phyloP scores from a whole-genome alignment of 2,329 filamentous ascomycete genomes.

The Ambrosiella xylebori region DNA sequence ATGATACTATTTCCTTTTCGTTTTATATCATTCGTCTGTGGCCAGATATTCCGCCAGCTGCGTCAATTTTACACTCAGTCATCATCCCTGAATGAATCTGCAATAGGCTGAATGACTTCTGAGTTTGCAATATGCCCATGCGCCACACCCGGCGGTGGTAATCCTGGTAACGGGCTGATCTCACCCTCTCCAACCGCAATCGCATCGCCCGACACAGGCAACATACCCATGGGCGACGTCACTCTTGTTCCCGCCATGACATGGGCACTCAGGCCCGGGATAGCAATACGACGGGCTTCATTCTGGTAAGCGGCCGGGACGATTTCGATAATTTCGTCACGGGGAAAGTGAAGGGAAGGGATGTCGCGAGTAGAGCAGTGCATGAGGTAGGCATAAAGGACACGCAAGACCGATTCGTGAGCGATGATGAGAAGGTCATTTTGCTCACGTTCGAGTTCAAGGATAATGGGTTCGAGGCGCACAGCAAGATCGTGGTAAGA shows the following conservation, averaged over 20 bases:
- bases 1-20: neutral
- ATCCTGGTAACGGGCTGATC: neutral
- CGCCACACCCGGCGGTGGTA: neutral
- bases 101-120: conserved; percentile 7
- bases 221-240: conserved; percentile 8
- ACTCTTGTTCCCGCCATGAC: conserved; percentile 42
- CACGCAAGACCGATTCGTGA: conserved; percentile 91
- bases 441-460: conserved; percentile 90
- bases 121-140: conserved; percentile 3
- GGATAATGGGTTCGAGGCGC: conserved; percentile 88
- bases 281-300: conserved; percentile 76
- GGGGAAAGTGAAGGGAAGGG: conserved; percentile 78
- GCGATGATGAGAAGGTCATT: conserved; percentile 97
- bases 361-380: conserved; percentile 93
- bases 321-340: conserved; percentile 96
- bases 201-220: conserved; percentile 1
- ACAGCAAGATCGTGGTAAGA: conserved; percentile 98
- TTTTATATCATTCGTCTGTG: neutral
- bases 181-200: conserved; percentile 1
- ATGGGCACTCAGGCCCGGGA: conserved; percentile 47
- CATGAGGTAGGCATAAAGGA: conserved; percentile 96
- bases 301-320: conserved; percentile 97
- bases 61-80: neutral
- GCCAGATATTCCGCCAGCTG: too few species aligned
- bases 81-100: conserved; percentile 12